Evolutionary conservation across 257 asterid species (phyloP), one percentile per base, ranked within the genome.

Genomic region (Solanum stenotomum): DNA sequence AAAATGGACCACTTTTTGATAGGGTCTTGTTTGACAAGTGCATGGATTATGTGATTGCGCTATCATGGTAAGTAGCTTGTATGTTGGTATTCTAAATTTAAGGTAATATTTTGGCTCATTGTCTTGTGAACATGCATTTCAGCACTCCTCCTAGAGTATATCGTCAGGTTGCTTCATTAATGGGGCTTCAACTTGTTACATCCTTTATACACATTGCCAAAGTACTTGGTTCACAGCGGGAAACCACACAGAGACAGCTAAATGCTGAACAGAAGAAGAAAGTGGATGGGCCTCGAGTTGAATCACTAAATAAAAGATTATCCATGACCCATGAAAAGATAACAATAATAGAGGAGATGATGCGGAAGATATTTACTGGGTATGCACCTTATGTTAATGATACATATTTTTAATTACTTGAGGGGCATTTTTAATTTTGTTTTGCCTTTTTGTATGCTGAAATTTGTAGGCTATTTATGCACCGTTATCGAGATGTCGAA

Each of bases 131-230:
- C 85, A 20, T 91, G 87, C 86, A 56, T 91, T 87, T 67, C 93
- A 97, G 99, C 91, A 97, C 99, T 79, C 99, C 99, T 85, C 99
- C 99, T 59, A 97, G 99, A 93, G 92, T 82, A 89, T 97, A 94
- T 90, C 99, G 99, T 76, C 98, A 93, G 90, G 91, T 93, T 87
- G 99, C 99, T 89, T 95, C 99, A 83, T 81, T 97, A 91, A 94
- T 96, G 95, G 99, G 99, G 74, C 98, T 97, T 89, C 99, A 96
- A 91, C 98, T 97, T 86, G 99, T 97, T 87, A 93, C 98, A 61
- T 97, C 99, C 90, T 97, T 96, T 94, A 96, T 97, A 88, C 95
- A 94, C 91, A 94, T 96, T 37, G 95, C 99, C 71, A 97, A 95
- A 93, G 90, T 92, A 90, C 98, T 97, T 89, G 95, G 97, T 84